Evolutionary conservation across 83 land plant genomes (phyloP).

Genomic region (Diphasiastrum complanatum): DNA sequence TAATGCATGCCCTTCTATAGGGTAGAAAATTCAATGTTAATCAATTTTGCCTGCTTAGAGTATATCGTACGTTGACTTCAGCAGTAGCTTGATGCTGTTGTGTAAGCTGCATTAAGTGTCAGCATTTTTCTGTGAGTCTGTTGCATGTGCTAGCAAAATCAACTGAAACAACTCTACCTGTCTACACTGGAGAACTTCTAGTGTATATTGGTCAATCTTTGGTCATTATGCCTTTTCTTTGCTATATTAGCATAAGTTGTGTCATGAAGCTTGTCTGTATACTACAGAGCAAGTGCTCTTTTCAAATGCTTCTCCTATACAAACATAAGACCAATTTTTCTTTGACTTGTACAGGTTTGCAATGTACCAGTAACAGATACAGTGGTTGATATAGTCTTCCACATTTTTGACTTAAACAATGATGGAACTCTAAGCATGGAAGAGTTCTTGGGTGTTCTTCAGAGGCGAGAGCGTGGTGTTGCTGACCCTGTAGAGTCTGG

Average conservation of each 20-base stretch:
- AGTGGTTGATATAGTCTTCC: constrained; percentile 65
- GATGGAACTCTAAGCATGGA: constrained; percentile 78
- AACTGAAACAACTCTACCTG: no score
- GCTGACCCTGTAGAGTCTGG: constrained; percentile 49
- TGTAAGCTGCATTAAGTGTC: no score
- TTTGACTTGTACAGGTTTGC: constrained; percentile 56
- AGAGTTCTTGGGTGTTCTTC: constrained; percentile 69
- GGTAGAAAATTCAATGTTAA: no score
- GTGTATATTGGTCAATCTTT: background rate
- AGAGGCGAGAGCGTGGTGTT: constrained; percentile 60
- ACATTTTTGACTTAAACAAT: constrained; percentile 64
- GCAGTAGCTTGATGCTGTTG: no score
- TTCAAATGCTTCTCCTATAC: background rate
- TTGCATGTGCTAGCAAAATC: no score
- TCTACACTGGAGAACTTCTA: no score
- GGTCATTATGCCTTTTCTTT: background rate
- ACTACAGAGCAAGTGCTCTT: background rate
- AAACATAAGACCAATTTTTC: background rate
- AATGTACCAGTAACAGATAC: constrained; percentile 44
- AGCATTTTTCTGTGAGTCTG: no score
- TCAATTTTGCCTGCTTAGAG: no score
- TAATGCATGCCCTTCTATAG: background rate
- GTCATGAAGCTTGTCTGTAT: background rate
- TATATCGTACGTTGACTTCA: no score
- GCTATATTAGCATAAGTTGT: background rate